Evolutionary conservation across 208 protist genomes (phyloP).

Genomic region (Trypanosoma congolense): DNA sequence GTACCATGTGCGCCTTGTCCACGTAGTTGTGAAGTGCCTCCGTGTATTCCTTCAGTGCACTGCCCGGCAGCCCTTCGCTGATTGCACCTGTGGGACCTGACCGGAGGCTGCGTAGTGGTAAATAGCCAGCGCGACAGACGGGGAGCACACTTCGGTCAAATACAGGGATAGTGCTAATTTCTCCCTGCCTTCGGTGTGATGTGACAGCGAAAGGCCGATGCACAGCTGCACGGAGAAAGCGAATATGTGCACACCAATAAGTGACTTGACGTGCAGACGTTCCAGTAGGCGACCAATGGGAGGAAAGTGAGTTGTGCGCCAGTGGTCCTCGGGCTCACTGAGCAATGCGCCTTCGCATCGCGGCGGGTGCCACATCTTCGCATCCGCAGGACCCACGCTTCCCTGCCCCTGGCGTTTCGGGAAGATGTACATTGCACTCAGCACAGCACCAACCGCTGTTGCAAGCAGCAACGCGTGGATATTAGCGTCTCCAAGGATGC

Average conservation of each 20-base stretch:
- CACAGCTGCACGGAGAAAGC: conserved; percentile 42
- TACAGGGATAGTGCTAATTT: conserved; percentile 35
- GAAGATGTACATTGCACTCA: conserved; percentile 49
- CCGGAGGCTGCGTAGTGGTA: conserved; percentile 43
- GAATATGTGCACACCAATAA: conserved; percentile 59
- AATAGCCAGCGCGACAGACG: conserved; percentile 33
- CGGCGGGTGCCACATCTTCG: conserved; percentile 6
- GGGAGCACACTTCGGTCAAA: conserved; percentile 30
- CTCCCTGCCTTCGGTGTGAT: conserved; percentile 43
- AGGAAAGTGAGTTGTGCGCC: conserved; percentile 46
- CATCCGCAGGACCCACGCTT: conserved; percentile 2
- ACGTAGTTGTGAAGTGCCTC: conserved; percentile 41
- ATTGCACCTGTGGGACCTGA: conserved; percentile 12
- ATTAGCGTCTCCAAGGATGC: conserved; percentile 38
- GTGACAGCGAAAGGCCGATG: conserved; percentile 39
- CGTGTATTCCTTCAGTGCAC: conserved; percentile 37
- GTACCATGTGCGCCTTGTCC: conserved; percentile 25
- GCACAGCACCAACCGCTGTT: conserved; percentile 34
- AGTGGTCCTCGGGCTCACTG: conserved; percentile 15
- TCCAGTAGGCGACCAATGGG: conserved; percentile 63
- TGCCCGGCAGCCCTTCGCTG: conserved; percentile 10
- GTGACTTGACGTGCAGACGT: conserved; percentile 22
- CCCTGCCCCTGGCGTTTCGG: conserved; percentile 17
- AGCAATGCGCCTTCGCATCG: not conserved
- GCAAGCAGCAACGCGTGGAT: conserved; percentile 46